These are phyloP conservation scores for Populus deltoides DNA, from an alignment of 345 rosid species.

Conservation along the genomic window DNA sequence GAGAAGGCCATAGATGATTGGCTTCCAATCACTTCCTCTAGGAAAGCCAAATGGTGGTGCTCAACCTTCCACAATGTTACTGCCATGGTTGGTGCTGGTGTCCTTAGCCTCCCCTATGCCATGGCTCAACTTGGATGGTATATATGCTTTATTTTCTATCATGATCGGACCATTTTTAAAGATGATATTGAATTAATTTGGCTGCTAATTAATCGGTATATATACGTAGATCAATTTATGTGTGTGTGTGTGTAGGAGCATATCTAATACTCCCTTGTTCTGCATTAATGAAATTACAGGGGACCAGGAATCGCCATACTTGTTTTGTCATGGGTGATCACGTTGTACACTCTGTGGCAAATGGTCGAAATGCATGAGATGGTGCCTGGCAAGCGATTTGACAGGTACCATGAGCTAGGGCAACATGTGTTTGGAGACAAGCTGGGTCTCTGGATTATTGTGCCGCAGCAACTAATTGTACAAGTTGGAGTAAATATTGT, in stretches of 20 bases:
- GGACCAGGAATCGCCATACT: slow-evolving; percentile 63
- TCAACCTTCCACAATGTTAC: slow-evolving; percentile 89
- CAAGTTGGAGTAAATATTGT: slow-evolving; percentile 65
- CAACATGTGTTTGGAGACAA: slow-evolving; percentile 75
- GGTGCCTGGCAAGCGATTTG: slow-evolving; percentile 72
- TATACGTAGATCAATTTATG: not conserved
- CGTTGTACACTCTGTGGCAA: slow-evolving; percentile 81
- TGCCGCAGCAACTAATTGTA: slow-evolving; percentile 73
- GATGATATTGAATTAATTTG: no score
- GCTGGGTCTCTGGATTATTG: slow-evolving; percentile 74
- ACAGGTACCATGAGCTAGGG: slow-evolving; percentile 77
- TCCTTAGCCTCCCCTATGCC: slow-evolving; percentile 84
- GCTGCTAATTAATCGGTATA: not conserved
- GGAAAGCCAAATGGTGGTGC: slow-evolving; percentile 90
- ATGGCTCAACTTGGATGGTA: slow-evolving; percentile 85
- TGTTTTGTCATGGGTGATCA: slow-evolving; percentile 61
- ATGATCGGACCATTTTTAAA: no score
- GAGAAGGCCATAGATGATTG: slow-evolving; percentile 55
- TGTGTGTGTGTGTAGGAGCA: not conserved
- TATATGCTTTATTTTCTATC: not conserved
- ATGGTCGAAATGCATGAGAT: slow-evolving; percentile 92
- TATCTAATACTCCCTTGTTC: not conserved
- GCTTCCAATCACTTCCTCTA: slow-evolving; percentile 67
- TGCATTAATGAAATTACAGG: slow-evolving; percentile 33
- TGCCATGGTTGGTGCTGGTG: slow-evolving; percentile 92